Conservation (phyloP, 2,329 filamentous ascomycete genomes). For the Ceratocystis papillata region DNA sequence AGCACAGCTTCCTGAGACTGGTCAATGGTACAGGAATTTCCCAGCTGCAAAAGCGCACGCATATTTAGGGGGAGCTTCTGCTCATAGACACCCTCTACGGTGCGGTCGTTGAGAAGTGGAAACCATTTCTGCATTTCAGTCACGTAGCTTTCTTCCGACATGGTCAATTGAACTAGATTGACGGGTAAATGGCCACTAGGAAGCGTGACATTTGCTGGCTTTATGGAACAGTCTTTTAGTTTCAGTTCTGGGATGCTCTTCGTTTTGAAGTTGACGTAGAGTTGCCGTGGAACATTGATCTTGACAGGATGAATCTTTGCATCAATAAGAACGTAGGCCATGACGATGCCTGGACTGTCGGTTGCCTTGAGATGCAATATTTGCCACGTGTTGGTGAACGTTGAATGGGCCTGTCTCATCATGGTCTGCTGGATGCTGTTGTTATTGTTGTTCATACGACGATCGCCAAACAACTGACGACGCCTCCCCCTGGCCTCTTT, state of each 20-base stretch:
- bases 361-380: slow-evolving; percentile 76
- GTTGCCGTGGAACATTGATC: slow-evolving; percentile 74
- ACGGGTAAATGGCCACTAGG: slow-evolving; percentile 91
- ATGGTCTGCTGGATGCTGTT: slow-evolving; percentile 58
- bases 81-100: slow-evolving; percentile 92
- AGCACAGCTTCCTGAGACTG: slow-evolving; percentile 81
- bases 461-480: slow-evolving; percentile 86
- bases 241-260: slow-evolving; percentile 81
- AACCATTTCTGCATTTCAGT: slow-evolving; percentile 48
- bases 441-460: slow-evolving; percentile 43
- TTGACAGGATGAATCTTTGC: slow-evolving; percentile 81
- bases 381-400: slow-evolving; percentile 92
- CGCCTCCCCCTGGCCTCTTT: slow-evolving; percentile 77
- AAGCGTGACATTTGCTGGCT: slow-evolving; percentile 86
- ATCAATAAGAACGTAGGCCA: slow-evolving; percentile 84
- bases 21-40: slow-evolving; percentile 87
- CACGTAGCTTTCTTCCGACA: slow-evolving; percentile 80
- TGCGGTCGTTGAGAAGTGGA: slow-evolving; percentile 24
- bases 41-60: slow-evolving; percentile 77
- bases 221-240: slow-evolving; percentile 65
- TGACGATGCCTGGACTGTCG: slow-evolving; percentile 74
- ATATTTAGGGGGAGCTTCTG: slow-evolving; percentile 80
- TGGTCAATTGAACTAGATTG: slow-evolving; percentile 86
- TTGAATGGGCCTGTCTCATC: slow-evolving; percentile 79
- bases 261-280: slow-evolving; percentile 86